These are phyloP conservation scores for Fistulina hepatica DNA, from an alignment of 1,284 basidiomycete genomes.

Conservation along the genomic window DNA sequence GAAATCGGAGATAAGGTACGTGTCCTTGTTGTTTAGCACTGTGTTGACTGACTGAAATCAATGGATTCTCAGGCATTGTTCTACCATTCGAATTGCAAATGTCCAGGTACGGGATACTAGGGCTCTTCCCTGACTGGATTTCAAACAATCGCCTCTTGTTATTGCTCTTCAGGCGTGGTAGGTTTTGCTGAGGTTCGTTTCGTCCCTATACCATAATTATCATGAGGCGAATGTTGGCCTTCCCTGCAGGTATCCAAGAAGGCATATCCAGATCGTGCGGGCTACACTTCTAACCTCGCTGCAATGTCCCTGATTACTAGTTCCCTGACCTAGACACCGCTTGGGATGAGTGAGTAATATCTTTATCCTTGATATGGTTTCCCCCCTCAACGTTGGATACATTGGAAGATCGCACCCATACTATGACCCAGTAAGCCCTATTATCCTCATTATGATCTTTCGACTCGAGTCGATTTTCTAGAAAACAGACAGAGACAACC, in stretches of 20 bases:
- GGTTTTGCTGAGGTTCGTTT: constrained; percentile 65
- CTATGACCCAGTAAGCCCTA: constrained; percentile 58
- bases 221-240: constrained; percentile 5
- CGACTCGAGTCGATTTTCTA: constrained; percentile 18
- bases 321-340: constrained; percentile 56
- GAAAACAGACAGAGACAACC: constrained; percentile 68
- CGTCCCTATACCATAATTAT: constrained; percentile 1
- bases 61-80: constrained; percentile 43
- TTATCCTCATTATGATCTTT: constrained; percentile 1
- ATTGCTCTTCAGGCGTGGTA: constrained; percentile 54
- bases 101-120: constrained; percentile 45
- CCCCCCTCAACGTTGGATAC: constrained; percentile 1
- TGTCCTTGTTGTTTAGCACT: constrained; percentile 6
- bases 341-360: constrained; percentile 77
- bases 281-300: background rate
- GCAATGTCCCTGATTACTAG: background rate
- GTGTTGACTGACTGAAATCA: constrained; percentile 13
- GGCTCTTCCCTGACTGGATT: background rate
- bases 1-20: constrained; percentile 68
- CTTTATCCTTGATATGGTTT: constrained; percentile 7
- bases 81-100: constrained; percentile 92
- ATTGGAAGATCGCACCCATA: constrained; percentile 67
- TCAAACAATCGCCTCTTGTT: constrained; percentile 9
- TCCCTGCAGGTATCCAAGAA: constrained; percentile 60
- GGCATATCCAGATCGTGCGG: constrained; percentile 83